A percentile compares a stretch with the other conserved stretches of the same genome.
phyloP scores from a whole-genome alignment of 108 stramenopile species.

The Cylindrotheca fusiformis region DNA sequence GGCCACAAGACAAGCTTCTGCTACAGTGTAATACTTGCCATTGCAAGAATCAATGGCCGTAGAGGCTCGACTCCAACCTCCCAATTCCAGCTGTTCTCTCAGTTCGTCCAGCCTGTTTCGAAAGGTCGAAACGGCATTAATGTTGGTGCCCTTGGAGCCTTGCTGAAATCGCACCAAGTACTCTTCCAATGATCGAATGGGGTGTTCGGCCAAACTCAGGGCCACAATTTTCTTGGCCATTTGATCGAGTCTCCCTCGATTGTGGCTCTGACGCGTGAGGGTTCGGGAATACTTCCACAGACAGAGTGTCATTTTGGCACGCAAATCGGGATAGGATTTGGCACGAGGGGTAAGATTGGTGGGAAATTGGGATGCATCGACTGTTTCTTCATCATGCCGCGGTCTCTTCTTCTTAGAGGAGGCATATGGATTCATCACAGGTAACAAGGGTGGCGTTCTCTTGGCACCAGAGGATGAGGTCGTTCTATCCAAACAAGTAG shows the following conservation, averaged over 20 bases:
- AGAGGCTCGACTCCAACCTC: neutral
- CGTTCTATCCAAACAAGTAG: too few species aligned
- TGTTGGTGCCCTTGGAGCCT: neutral
- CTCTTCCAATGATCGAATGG: slow-evolving; percentile 22
- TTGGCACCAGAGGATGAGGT: too few species aligned
- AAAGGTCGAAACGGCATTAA: neutral
- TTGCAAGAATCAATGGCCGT: neutral
- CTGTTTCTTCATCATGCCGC: too few species aligned
- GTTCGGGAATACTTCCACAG: slow-evolving; percentile 19
- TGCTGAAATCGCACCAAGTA: slow-evolving; percentile 7
- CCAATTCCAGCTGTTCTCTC: neutral
- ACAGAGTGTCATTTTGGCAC: slow-evolving; percentile 7
- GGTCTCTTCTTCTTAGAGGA: too few species aligned
- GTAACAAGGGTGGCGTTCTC: too few species aligned
- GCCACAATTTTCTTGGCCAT: slow-evolving; percentile 3
- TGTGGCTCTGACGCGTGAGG: slow-evolving; percentile 7
- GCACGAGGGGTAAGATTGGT: slow-evolving; percentile 3
- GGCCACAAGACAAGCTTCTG: slow-evolving; percentile 25
- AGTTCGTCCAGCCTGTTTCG: neutral
- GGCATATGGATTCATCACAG: too few species aligned
- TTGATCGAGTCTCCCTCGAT: slow-evolving; percentile 9
- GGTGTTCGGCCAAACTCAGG: slow-evolving; percentile 9
- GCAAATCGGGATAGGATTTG: slow-evolving; percentile 8
- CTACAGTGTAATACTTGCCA: slow-evolving; percentile 9
- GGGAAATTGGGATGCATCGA: too few species aligned